Evolutionary conservation across 192 early-diverging fungal species (phyloP), one percentile per base, ranked within the genome.

Genomic region (Coemansia sp.): DNA sequence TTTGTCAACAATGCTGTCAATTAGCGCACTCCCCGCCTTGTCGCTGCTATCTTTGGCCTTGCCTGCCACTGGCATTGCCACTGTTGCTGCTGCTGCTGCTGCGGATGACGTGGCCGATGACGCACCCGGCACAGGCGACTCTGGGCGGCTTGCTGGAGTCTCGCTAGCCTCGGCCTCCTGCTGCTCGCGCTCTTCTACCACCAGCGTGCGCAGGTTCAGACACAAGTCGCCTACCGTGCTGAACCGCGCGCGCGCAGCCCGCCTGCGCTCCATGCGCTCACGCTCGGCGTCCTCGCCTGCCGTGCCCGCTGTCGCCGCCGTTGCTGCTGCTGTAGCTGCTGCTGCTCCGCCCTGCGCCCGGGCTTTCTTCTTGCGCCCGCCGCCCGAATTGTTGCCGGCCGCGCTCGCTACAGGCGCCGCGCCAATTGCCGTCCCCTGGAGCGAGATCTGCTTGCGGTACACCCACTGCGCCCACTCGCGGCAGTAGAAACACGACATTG

Each of bases 381-480:
- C 61, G 25, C 53, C 52, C 1, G 25, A 32, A 24, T 24, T 55
- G 6, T 19, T n/a, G 54, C 40, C 43, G 3, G 42, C 54, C 32
- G 62, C 35, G 0, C 51, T 54, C 1, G 45, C 48, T 7, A 14
- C 33, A n/a, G n/a, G n/a, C 35, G n/a, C n/a, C 35, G 35, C 14
- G 14, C 35, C 35, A 2, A 22, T 33, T 16, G 52, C 46, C 0
- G 59, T 49, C 0, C 63, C 63, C 56, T 69, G 71, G 24, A 53
- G 57, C 42, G 71, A 64, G 22, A 82, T 70, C 48, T 69, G 84
- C 73, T 86, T 87, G 58, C 89, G 86, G 58, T 90, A 91, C 5
- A 91, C 85, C 73, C 77, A 87, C 52, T 84, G 84, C 25, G 87
- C 87, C 89, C 89, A 91, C 67, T 91, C 89, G 29, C 89, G 86